Conservation (phyloP, 495 filamentous ascomycete genomes). For the Neurospora sp. region DNA sequence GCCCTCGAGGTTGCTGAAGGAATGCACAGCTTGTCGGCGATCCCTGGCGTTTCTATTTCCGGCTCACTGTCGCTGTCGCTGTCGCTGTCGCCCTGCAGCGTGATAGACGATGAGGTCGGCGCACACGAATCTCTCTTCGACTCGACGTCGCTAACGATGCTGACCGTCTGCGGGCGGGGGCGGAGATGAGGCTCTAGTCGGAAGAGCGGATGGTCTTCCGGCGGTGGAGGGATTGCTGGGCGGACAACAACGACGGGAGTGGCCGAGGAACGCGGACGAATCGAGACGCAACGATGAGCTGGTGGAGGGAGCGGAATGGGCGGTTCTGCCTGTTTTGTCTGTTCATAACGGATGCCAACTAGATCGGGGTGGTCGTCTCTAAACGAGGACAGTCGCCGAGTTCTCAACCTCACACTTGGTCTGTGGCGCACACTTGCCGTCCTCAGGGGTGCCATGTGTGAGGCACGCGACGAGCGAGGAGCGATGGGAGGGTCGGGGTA, state of each 20-base stretch:
- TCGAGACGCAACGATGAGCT: slow-evolving; percentile 19
- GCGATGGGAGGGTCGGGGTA: slow-evolving; percentile 13
- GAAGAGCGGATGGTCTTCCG: slow-evolving; percentile 38
- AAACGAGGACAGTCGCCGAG: slow-evolving; percentile 28
- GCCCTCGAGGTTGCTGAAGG: neutral
- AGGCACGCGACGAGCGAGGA: slow-evolving; percentile 5
- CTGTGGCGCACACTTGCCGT: slow-evolving; percentile 26
- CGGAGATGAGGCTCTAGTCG: slow-evolving; percentile 22
- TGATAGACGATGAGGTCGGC: slow-evolving; percentile 38
- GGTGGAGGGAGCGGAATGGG: slow-evolving; percentile 43
- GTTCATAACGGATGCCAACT: slow-evolving; percentile 45
- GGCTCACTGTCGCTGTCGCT: neutral
- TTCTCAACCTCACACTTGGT: slow-evolving; percentile 24
- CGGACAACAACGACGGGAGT: slow-evolving; percentile 24
- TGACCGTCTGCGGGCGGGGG: slow-evolving; percentile 8
- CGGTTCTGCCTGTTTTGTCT: slow-evolving; percentile 43
- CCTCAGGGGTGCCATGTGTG: slow-evolving; percentile 25
- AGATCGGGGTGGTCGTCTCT: slow-evolving; percentile 34
- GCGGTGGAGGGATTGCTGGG: slow-evolving; percentile 32
- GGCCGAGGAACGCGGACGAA: neutral
- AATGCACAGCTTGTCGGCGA: neutral
- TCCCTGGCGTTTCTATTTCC: neutral
- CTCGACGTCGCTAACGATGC: slow-evolving; percentile 6
- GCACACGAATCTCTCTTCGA: slow-evolving; percentile 45
- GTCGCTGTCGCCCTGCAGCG: slow-evolving; percentile 33